These are phyloP conservation scores for Lactifluus hygrophoroides DNA, from an alignment of 768 basidiomycete species.

Conservation along the genomic window DNA sequence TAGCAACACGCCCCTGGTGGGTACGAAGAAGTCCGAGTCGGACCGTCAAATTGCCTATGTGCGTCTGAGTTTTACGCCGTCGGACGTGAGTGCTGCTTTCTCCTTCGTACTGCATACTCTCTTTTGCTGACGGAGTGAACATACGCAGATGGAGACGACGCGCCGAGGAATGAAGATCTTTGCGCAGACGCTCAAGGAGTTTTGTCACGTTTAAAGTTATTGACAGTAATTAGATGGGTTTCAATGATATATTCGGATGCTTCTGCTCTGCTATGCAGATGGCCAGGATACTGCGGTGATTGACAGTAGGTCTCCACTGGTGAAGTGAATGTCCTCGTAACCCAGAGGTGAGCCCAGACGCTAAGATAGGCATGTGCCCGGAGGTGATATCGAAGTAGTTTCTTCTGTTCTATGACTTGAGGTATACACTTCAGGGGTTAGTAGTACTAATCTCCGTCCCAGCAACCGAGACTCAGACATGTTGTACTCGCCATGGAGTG, in stretches of 20 bases:
- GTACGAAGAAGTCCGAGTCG: too few species aligned
- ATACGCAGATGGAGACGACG: conserved; percentile 18
- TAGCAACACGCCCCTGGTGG: too few species aligned
- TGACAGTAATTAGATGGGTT: too few species aligned
- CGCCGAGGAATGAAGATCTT: conserved; percentile 12
- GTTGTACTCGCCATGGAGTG: background rate
- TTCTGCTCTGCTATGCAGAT: too few species aligned
- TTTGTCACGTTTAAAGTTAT: background rate
- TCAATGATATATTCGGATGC: too few species aligned
- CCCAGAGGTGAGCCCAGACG: too few species aligned
- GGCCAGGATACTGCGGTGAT: too few species aligned
- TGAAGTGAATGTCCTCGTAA: background rate
- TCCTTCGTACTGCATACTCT: background rate
- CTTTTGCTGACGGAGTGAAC: background rate
- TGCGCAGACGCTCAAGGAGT: conserved; percentile 9
- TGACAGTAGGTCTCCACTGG: too few species aligned
- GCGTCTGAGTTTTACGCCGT: conserved; percentile 49
- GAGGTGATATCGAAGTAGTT: background rate
- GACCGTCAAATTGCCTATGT: conserved; percentile 38
- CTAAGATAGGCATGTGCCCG: background rate
- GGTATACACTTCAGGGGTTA: too few species aligned
- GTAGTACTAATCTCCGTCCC: background rate
- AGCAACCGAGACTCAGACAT: background rate
- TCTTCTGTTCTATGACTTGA: background rate
- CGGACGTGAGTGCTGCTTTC: conserved; percentile 33